Conservation (phyloP, 2,329 filamentous ascomycete species). For the Pseudogymnoascus sp. region DNA sequence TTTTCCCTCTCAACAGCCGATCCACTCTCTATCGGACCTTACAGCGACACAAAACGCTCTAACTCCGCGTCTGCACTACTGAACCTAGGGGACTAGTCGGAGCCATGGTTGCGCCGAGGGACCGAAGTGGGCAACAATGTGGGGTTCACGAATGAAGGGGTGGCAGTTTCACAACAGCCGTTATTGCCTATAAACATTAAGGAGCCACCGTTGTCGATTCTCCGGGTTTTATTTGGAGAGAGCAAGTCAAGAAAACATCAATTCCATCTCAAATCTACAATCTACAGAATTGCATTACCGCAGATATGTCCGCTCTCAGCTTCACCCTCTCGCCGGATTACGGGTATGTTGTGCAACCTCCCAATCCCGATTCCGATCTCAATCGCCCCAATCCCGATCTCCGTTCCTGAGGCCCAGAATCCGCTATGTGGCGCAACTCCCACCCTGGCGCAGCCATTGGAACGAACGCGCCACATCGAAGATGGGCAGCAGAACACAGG, state of each 20-base stretch:
- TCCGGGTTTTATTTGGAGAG: background rate
- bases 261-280: background rate
- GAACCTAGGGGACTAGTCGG: background rate
- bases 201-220: background rate
- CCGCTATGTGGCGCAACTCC: background rate
- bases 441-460: background rate
- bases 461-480: background rate
- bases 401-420: background rate
- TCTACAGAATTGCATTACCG: background rate
- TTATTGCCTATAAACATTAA: background rate
- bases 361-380: background rate
- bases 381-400: background rate
- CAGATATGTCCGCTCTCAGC: background rate
- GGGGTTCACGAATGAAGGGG: background rate
- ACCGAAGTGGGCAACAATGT: background rate
- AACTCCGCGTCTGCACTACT: background rate
- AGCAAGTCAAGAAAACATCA: background rate
- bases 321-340: slow-evolving; percentile 5
- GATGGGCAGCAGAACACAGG: background rate
- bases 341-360: slow-evolving; percentile 6
- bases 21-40: background rate
- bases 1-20: background rate
- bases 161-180: background rate
- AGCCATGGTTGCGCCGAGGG: background rate
- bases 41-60: background rate